Evolutionary conservation across 2,329 filamentous ascomycete genomes (phyloP), one percentile per base, ranked within the genome.

Genomic region (Fusarium fracticaudum): DNA sequence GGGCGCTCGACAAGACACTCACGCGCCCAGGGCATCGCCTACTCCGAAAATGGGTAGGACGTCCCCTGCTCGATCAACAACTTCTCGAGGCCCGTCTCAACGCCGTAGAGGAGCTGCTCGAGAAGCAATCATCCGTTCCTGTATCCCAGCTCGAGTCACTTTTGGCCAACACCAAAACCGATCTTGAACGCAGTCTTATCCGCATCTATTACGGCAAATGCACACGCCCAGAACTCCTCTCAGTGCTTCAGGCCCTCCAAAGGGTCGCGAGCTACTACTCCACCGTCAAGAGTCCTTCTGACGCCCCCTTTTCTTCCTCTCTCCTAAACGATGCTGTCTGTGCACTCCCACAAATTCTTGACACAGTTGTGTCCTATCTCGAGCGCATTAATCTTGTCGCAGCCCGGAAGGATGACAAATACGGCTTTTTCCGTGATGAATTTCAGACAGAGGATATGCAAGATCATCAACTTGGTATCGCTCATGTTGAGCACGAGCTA

Each of bases 201-300:
- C 91, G 96, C 50, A 97, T 99, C 67, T 99, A 98, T 85, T 99
- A 99, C 83, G 95, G 95, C 57, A 98, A 97, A 84, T 98, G 95
- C 81, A 93, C 94, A 2, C 91, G 96, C 1, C 93, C 95, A 1
- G 96, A 99, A 82, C 90, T 99, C 8, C 87, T 98, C 5, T 90
- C 90, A 2, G 92, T 97, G 9, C 86, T 99, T 4, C 95, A 98
- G 81, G 93, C 93, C 1, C 86, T 99, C 65, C 95, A 98, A 78
- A 89, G 87, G 67, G 94, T 98, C 51, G 90, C 94, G 1, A 91
- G 89, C 63, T 92, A 96, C 77, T 98, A 94, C 79, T 85, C 89
- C 2, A 86, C 89, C 70, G 87, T 94, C 71, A 92, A 91, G 65
- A 85, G 87, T 1, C 85, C 92, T 5, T 86, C 86, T 14, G 90